These are phyloP conservation scores for Lachnellula subtilissima DNA, from an alignment of 2,329 filamentous ascomycete species.

Conservation along the genomic window DNA sequence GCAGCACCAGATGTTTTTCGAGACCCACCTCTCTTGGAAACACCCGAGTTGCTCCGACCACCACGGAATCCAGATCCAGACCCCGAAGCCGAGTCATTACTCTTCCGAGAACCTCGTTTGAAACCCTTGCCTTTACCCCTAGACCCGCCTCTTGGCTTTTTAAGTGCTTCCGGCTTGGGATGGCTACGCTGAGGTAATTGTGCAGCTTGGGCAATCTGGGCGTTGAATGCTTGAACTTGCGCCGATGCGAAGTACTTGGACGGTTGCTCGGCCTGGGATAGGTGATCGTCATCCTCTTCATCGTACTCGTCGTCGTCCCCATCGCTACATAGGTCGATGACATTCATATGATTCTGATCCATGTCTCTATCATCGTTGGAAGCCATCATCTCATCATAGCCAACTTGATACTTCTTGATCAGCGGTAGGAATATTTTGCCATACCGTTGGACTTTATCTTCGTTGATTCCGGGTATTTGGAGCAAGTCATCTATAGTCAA, in stretches of 20 bases:
- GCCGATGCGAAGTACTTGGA: conserved; percentile 9
- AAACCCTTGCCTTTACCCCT: not conserved
- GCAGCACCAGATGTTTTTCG: not conserved
- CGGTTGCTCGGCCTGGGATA: conserved; percentile 6
- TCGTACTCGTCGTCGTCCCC: conserved; percentile 24
- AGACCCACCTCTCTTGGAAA: not conserved
- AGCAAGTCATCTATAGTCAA: conserved; percentile 56
- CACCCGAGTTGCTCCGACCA: not conserved
- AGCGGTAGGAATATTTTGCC: conserved; percentile 58
- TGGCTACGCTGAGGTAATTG: not conserved
- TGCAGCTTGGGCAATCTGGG: not conserved
- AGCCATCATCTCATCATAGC: conserved; percentile 47
- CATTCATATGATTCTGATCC: conserved; percentile 35
- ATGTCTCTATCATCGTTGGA: conserved; percentile 22
- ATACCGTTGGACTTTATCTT: conserved; percentile 56
- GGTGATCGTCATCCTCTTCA: conserved; percentile 8
- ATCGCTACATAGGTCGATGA: conserved; percentile 50
- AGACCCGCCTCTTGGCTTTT: not conserved
- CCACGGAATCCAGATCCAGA: not conserved
- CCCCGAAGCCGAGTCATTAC: conserved; percentile 5
- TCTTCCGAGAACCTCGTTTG: conserved; percentile 6
- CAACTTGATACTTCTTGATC: conserved; percentile 43
- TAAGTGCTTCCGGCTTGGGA: not conserved
- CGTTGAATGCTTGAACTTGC: conserved; percentile 5
- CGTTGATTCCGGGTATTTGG: conserved; percentile 57